Conservation (phyloP, 169 alveolate species). For the Babesia ovis region DNA sequence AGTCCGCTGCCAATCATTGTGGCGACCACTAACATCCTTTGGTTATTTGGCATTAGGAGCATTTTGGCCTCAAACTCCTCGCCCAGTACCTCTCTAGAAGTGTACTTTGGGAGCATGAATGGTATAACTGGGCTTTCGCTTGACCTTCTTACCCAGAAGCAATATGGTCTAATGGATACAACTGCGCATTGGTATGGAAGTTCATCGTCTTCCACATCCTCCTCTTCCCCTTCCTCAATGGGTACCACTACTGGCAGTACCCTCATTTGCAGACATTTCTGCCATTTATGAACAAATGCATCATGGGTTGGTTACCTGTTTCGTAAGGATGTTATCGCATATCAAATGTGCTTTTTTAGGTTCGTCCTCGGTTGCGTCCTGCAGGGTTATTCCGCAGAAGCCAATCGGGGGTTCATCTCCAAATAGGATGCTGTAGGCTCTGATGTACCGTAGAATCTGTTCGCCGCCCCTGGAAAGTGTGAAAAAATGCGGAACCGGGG, state of each 20-base stretch:
- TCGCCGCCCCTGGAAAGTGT: conserved; percentile 42
- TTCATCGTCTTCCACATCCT: neutral
- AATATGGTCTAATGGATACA: conserved; percentile 53
- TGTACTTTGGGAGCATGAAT: conserved; percentile 66
- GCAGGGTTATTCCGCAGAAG: conserved; percentile 25
- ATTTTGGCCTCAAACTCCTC: conserved; percentile 61
- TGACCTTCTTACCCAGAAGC: conserved; percentile 41
- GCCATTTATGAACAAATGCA: neutral
- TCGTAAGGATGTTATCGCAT: conserved; percentile 49
- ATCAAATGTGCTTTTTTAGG: conserved; percentile 56
- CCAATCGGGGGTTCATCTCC: conserved; percentile 30
- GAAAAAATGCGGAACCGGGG: neutral
- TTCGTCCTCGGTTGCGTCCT: conserved; percentile 26
- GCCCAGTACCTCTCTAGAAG: conserved; percentile 43
- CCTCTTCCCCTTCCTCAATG: neutral
- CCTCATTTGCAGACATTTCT: conserved; percentile 57
- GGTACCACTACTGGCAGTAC: conserved; percentile 46
- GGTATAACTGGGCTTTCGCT: conserved; percentile 33
- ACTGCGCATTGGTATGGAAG: conserved; percentile 38
- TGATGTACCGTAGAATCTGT: conserved; percentile 27
- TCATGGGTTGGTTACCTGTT: conserved; percentile 28
- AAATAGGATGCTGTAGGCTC: conserved; percentile 48
- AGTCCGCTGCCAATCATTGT: conserved; percentile 43
- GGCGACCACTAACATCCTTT: conserved; percentile 51
- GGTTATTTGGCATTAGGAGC: conserved; percentile 50